Percentiles rank a stretch among this genome's conserved stretches.
These are phyloP conservation scores for Cymbidium sinense DNA, from an alignment of 106 monocot species.

Conservation along the genomic window DNA sequence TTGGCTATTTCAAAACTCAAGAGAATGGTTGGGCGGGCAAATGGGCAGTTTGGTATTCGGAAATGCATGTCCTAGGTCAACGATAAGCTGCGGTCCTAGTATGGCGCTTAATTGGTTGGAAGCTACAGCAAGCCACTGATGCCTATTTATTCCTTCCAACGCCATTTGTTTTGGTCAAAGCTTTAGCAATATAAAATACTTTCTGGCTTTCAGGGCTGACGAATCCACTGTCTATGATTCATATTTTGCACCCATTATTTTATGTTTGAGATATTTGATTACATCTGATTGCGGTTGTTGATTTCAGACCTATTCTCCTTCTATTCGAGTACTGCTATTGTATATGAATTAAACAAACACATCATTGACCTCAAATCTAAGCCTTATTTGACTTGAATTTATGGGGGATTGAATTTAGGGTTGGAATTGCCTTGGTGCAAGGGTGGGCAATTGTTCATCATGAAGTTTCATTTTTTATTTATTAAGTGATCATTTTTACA, in stretches of 20 bases:
- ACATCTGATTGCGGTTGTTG: not conserved
- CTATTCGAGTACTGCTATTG: not conserved
- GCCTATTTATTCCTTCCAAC: not conserved
- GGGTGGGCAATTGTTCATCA: too few relatives aligned
- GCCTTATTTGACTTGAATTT: not conserved
- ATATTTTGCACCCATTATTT: not conserved
- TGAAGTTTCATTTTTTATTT: too few relatives aligned
- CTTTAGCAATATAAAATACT: not conserved
- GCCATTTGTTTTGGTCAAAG: not conserved
- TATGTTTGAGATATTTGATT: not conserved
- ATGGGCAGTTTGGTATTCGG: not conserved
- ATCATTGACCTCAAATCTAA: not conserved
- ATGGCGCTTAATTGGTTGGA: not conserved
- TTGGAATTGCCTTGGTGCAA: too few relatives aligned
- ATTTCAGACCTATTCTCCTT: not conserved
- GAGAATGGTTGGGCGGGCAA: not conserved
- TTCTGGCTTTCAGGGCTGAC: not conserved
- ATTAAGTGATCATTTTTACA: too few relatives aligned
- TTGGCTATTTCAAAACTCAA: not conserved
- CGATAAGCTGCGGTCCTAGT: not conserved
- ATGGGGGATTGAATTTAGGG: too few relatives aligned
- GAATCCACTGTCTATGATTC: slow-evolving; percentile 1
- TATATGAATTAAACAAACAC: not conserved
- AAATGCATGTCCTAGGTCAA: not conserved
- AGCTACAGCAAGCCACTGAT: not conserved